Percentiles rank a stretch among this genome's conserved stretches.
Conservation (phyloP, 495 filamentous ascomycete genomes). For the Lophiostoma macrostomum region DNA sequence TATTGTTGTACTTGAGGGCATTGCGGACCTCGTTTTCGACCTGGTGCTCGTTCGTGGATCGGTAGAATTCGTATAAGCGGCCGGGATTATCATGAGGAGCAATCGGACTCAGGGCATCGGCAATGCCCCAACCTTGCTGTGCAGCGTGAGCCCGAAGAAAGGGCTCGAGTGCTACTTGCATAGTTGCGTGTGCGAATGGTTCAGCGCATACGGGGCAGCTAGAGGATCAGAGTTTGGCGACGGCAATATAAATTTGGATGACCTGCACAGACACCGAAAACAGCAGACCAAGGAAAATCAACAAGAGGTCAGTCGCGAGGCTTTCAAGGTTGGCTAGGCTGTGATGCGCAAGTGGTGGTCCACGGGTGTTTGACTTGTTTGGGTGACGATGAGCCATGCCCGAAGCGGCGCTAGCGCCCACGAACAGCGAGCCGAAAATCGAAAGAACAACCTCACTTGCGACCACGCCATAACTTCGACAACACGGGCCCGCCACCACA, state of each 20-base stretch:
- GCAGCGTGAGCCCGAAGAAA: conserved; percentile 58
- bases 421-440: conserved; percentile 38
- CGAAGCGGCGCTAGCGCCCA: neutral
- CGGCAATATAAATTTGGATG: too few relatives aligned
- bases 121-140: conserved; percentile 62
- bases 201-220: too few relatives aligned
- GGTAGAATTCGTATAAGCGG: conserved; percentile 59
- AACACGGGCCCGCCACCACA: conserved; percentile 23
- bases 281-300: too few relatives aligned
- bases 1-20: conserved; percentile 55
- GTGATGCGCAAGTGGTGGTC: too few relatives aligned
- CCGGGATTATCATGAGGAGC: conserved; percentile 53
- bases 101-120: conserved; percentile 66
- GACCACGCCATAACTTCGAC: conserved; percentile 1
- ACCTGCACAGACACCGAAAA: too few relatives aligned
- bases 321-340: too few relatives aligned
- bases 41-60: conserved; percentile 56
- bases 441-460: conserved; percentile 37
- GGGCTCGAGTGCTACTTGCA: conserved; percentile 61
- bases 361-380: conserved; percentile 16
- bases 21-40: conserved; percentile 58
- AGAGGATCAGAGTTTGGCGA: too few relatives aligned
- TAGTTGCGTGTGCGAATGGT: conserved; percentile 34
- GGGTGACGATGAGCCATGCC: neutral
- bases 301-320: too few relatives aligned